phyloP scores from a whole-genome alignment of 2,329 filamentous ascomycete genomes.

The Scedosporium dehoogii region DNA sequence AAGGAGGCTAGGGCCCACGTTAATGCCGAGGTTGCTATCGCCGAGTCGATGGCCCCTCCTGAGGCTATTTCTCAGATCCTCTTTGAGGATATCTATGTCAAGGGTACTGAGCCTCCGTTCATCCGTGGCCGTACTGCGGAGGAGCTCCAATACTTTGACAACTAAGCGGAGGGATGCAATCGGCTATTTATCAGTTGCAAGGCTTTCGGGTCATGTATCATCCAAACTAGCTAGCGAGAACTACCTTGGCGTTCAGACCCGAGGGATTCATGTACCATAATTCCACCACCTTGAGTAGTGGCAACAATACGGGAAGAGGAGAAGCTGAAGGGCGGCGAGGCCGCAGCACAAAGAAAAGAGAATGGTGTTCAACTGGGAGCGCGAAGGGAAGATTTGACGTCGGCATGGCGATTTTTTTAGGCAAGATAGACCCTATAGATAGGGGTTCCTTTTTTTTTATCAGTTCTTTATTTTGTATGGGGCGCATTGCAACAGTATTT shows the following conservation, averaged over 20 bases:
- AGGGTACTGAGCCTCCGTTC: constrained; percentile 77
- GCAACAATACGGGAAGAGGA: not conserved
- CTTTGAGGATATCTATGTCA: constrained; percentile 93
- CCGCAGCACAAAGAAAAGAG: not conserved
- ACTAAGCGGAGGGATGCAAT: constrained; percentile 13
- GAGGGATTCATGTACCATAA: not conserved
- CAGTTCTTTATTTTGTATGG: too few relatives aligned
- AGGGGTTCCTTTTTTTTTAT: too few relatives aligned
- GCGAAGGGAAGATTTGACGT: too few relatives aligned
- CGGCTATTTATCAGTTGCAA: not conserved
- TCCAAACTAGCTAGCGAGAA: not conserved
- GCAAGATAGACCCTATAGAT: too few relatives aligned
- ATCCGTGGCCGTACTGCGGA: constrained; percentile 80
- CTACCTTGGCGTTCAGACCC: not conserved
- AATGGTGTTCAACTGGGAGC: too few relatives aligned
- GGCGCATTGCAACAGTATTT: too few relatives aligned
- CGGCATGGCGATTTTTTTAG: too few relatives aligned
- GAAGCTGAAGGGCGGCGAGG: not conserved
- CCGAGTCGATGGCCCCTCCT: constrained; percentile 78
- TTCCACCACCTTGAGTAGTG: not conserved
- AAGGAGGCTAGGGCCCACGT: constrained; percentile 82
- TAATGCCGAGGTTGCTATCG: constrained; percentile 79
- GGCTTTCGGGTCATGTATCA: not conserved
- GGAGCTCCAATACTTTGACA: constrained; percentile 87
- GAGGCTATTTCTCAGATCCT: constrained; percentile 73